These are phyloP conservation scores for Acanthamoeba lugdunensis DNA, from an alignment of 208 protist species.

Conservation along the genomic window DNA sequence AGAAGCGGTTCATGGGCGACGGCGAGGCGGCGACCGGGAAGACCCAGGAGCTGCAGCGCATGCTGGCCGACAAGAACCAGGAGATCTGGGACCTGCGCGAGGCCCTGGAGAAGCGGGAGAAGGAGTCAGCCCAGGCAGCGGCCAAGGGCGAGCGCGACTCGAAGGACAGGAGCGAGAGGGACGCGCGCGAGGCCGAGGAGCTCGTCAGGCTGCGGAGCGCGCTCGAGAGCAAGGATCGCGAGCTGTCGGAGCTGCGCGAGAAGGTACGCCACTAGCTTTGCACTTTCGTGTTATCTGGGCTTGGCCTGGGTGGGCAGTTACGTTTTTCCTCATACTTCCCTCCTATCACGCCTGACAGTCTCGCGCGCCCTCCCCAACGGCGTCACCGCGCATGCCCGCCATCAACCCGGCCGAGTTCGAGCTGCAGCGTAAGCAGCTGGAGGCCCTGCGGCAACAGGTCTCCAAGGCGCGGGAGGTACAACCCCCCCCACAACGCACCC, in stretches of 20 bases:
- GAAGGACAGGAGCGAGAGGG: not conserved
- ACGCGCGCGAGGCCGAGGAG: not conserved
- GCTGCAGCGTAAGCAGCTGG: conserved; percentile 58
- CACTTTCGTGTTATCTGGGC: not conserved
- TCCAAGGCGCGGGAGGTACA: conserved; percentile 19
- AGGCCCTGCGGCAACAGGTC: conserved; percentile 45
- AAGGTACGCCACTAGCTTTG: not conserved
- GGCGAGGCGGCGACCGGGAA: not conserved
- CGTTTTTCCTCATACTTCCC: not conserved
- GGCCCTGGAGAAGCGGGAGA: conserved; percentile 3
- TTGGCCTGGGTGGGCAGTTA: not conserved
- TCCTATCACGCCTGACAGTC: not conserved
- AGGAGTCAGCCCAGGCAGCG: not conserved
- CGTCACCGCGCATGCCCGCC: conserved; percentile 25
- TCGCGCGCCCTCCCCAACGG: not conserved
- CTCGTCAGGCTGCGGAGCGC: not conserved
- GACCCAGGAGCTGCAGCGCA: not conserved
- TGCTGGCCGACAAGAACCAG: conserved; percentile 50
- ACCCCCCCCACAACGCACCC: too few relatives aligned
- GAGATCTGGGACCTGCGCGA: conserved; percentile 34
- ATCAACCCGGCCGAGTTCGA: conserved; percentile 54
- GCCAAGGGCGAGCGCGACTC: not conserved
- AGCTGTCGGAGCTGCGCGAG: conserved; percentile 1
- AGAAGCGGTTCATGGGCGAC: not conserved
- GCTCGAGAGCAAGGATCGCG: conserved; percentile 36